Evolutionary conservation across 2,329 filamentous ascomycete genomes (phyloP).

Genomic region (Aspergillus pseudoviridinutans): DNA sequence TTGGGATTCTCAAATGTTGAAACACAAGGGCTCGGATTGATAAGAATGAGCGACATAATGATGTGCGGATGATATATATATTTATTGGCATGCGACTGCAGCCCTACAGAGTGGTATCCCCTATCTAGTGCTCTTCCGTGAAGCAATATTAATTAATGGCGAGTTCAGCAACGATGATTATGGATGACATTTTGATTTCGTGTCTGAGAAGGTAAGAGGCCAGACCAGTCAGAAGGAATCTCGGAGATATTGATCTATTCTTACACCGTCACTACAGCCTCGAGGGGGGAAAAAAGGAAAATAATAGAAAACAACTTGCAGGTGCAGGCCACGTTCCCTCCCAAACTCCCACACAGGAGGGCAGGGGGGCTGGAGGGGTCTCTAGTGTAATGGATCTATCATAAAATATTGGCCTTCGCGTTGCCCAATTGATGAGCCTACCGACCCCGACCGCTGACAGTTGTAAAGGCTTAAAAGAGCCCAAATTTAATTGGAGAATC

Average conservation of each 20-base stretch:
- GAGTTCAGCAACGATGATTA: neutral
- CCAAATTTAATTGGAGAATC: neutral
- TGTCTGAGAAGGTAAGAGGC: neutral
- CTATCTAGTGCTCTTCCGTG: neutral
- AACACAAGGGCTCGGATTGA: neutral
- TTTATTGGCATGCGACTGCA: neutral
- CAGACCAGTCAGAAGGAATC: neutral
- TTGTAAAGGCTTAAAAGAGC: slow-evolving; percentile 7
- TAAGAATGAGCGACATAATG: too few species aligned
- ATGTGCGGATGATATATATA: neutral
- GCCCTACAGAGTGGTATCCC: neutral
- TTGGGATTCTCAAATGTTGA: neutral
- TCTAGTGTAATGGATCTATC: slow-evolving; percentile 11
- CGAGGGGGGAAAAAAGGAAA: neutral
- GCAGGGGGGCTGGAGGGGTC: too few species aligned
- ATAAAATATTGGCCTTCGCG: slow-evolving; percentile 1
- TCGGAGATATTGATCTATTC: slow-evolving; percentile 10
- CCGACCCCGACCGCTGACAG: slow-evolving; percentile 3
- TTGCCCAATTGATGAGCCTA: slow-evolving; percentile 8
- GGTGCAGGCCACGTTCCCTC: slow-evolving; percentile 16
- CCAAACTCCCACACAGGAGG: neutral
- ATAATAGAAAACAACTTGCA: slow-evolving; percentile 7
- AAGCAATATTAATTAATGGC: too few species aligned
- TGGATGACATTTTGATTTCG: neutral
- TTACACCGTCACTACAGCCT: neutral